A percentile compares a stretch with the other conserved stretches of the same genome.
phyloP scores from a whole-genome alignment of 148 eudicot genomes.

The Rhododendron ovatum region DNA sequence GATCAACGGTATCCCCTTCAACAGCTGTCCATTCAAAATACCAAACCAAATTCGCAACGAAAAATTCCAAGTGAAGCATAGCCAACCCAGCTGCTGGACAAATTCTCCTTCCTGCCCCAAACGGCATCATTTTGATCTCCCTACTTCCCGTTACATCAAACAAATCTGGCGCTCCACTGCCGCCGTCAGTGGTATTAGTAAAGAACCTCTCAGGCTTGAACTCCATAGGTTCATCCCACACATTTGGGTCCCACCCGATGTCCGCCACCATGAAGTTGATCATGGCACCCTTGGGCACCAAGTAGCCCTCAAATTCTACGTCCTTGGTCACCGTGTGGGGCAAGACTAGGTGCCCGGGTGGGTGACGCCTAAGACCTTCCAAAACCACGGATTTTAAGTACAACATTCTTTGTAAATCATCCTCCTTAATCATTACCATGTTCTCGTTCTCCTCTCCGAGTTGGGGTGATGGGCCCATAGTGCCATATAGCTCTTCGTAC shows the following conservation, averaged over 20 bases:
- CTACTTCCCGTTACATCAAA: constrained; percentile 52
- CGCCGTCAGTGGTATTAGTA: background rate
- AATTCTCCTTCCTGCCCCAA: constrained; percentile 66
- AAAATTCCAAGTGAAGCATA: constrained; percentile 62
- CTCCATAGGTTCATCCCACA: constrained; percentile 64
- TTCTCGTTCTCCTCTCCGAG: background rate
- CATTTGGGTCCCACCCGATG: constrained; percentile 56
- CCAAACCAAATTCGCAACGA: constrained; percentile 66
- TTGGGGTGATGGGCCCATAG: constrained; percentile 29
- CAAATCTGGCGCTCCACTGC: background rate
- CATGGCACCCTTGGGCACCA: constrained; percentile 35
- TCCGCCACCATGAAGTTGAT: constrained; percentile 65
- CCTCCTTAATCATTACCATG: constrained; percentile 32
- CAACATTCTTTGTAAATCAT: constrained; percentile 41
- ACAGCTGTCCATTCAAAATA: constrained; percentile 46
- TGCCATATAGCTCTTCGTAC: constrained; percentile 40
- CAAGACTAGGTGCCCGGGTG: constrained; percentile 60
- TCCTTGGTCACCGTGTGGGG: constrained; percentile 53
- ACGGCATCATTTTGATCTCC: constrained; percentile 85
- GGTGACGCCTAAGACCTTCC: constrained; percentile 70
- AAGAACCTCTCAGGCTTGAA: constrained; percentile 67
- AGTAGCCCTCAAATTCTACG: constrained; percentile 45
- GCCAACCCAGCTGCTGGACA: constrained; percentile 56
- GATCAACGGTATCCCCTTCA: constrained; percentile 45
- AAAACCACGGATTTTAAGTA: constrained; percentile 64